Percentiles rank a stretch among this genome's conserved stretches.
Conservation (phyloP, 805 yeast genomes). For the Teunomyces kruisii region DNA sequence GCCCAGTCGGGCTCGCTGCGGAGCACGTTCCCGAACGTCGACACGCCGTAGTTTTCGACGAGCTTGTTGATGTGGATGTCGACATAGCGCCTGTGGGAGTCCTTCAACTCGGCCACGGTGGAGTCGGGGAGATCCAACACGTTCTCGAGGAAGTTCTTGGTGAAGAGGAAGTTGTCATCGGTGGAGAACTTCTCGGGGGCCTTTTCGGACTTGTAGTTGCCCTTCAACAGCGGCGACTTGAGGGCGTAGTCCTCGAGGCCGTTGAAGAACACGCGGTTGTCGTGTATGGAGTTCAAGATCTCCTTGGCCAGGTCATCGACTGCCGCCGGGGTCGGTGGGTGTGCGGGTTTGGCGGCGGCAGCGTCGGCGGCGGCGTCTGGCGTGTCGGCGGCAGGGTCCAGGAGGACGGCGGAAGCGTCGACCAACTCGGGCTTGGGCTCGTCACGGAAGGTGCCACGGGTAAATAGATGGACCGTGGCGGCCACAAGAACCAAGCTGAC, state of each 20-base stretch:
- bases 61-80: conserved; percentile 28
- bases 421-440: background rate
- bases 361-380: too few species aligned
- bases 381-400: too few species aligned
- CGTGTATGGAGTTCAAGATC: conserved; percentile 11
- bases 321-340: too few species aligned
- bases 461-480: conserved; percentile 4
- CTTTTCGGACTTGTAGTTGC: conserved; percentile 38
- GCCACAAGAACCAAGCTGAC: conserved; percentile 3
- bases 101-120: conserved; percentile 32
- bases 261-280: conserved; percentile 32
- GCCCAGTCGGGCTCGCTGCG: conserved; percentile 41
- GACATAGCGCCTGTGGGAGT: conserved; percentile 37
- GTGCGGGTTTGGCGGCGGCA: too few species aligned
- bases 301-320: background rate
- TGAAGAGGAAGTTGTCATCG: conserved; percentile 42
- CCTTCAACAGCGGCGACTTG: conserved; percentile 38
- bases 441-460: background rate
- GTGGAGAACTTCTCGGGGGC: conserved; percentile 46
- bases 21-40: conserved; percentile 36
- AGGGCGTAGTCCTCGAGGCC: conserved; percentile 36
- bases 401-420: too few species aligned
- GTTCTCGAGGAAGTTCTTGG: conserved; percentile 45
- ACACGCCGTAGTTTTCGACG: conserved; percentile 21
- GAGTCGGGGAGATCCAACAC: conserved; percentile 41